Percentiles rank a stretch among this genome's conserved stretches.
Conservation (phyloP, 164 flowering plant species). For the Magnolia sinica region DNA sequence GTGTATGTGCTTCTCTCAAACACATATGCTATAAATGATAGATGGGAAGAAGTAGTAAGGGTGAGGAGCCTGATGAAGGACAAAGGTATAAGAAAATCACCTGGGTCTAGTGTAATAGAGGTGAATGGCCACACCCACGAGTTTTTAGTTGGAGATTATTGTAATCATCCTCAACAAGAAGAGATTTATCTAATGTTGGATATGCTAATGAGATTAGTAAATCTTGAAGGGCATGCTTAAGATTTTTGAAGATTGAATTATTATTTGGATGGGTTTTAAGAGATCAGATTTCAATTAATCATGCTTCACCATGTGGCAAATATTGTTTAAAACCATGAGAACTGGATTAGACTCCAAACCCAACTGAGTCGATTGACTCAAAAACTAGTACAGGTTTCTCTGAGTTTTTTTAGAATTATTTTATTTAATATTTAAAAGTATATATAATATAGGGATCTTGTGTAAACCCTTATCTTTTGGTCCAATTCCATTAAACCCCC, state of each 20-base stretch:
- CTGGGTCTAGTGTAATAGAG: slow-evolving; percentile 55
- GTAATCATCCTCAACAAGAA: slow-evolving; percentile 32
- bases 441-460: no score
- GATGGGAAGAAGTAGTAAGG: slow-evolving; percentile 48
- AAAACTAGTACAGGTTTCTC: no score
- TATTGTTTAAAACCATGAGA: not conserved
- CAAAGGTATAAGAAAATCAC: slow-evolving; percentile 40
- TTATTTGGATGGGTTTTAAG: not conserved
- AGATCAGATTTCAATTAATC: not conserved
- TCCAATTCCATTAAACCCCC: no score
- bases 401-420: no score
- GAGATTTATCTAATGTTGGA: slow-evolving; percentile 29
- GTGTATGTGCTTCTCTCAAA: slow-evolving; percentile 50
- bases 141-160: slow-evolving; percentile 35
- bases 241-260: not conserved
- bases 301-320: not conserved
- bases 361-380: no score
- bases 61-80: slow-evolving; percentile 45
- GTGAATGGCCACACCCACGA: slow-evolving; percentile 43
- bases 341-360: not conserved
- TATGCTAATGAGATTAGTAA: slow-evolving; percentile 21
- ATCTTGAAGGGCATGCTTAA: slow-evolving; percentile 12
- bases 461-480: no score
- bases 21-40: slow-evolving; percentile 39
- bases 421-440: no score